phyloP scores from a whole-genome alignment of 169 alveolate species.

The Plasmodium chabaudi region DNA sequence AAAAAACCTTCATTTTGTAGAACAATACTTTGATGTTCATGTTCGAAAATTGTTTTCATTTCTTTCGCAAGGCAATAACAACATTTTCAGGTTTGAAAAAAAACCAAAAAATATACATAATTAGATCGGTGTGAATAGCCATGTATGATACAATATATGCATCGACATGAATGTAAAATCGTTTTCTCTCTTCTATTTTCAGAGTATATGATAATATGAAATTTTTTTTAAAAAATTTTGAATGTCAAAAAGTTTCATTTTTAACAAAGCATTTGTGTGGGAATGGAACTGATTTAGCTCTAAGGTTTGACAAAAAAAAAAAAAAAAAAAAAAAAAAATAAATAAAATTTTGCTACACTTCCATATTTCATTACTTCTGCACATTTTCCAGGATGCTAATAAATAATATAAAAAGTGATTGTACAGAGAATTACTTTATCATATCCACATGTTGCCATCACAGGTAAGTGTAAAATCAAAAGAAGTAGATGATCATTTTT shows the following conservation, averaged over 20 bases:
- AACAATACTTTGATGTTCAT: slow-evolving; percentile 44
- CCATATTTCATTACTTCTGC: not conserved
- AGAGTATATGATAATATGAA: slow-evolving; percentile 38
- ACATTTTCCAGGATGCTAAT: slow-evolving; percentile 15
- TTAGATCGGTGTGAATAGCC: not conserved
- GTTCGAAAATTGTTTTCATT: slow-evolving; percentile 12
- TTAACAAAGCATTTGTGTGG: slow-evolving; percentile 67
- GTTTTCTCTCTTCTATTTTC: not conserved
- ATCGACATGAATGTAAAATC: not conserved
- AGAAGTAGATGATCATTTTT: not conserved
- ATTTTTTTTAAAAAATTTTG: not conserved
- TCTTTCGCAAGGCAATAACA: slow-evolving; percentile 60
- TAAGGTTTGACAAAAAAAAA: slow-evolving; percentile 9
- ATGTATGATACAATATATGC: not conserved
- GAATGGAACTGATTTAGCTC: slow-evolving; percentile 47
- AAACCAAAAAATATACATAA: not conserved
- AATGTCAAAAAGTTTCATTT: slow-evolving; percentile 30
- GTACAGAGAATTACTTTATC: slow-evolving; percentile 29
- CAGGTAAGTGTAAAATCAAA: slow-evolving; percentile 1
- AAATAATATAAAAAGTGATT: slow-evolving; percentile 9
- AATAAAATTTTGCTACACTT: not conserved
- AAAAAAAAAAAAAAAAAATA: not conserved
- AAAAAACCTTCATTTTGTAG: slow-evolving; percentile 3
- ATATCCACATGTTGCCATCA: slow-evolving; percentile 53
- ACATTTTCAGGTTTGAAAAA: slow-evolving; percentile 20